Evolutionary conservation across 441 rosid genomes (phyloP), one percentile per base, ranked within the genome.

Genomic region (Adansonia grandidieri): DNA sequence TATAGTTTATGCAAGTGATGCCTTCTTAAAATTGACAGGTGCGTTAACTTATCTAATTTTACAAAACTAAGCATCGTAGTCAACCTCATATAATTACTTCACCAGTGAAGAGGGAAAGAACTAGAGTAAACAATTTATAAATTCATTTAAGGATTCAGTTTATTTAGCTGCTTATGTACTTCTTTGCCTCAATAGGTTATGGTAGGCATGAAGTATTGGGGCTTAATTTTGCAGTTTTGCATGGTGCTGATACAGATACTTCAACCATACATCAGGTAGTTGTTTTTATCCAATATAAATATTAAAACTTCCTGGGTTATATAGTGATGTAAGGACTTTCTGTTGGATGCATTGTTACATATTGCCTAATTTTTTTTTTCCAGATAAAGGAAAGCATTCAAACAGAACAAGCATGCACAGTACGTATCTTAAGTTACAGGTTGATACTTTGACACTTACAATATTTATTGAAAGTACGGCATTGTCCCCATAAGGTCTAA

Each of bases 371-470:
- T 61, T 61, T 56, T 61, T 45, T 66, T 73, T 20, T 82, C 65
- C 87, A 93, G 99, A 88, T 95, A 81, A 88, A 83, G 76, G 87
- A 91, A 73, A 86, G 92, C 85, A 88, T 95, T 74, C 85, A 45
- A 75, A 81, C 80, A 45, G 93, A 90, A 71, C 87, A 82, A 90
- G 81, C 95, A 77, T 93, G 98, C 91, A 92, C 99, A 82, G 97
- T 92, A 83, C 92, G 92, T 83, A 88, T 95, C 83, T 87, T 95
- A 86, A 91, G 89, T 84, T 93, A 93, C 99, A 95, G 99, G 98
- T 95, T 88, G 85, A 88, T 81, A 76, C 91, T 88, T 83, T 60
- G 74, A 45, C 78, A 77, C 82, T 82, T 87, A 42, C 53, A 42
- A 56, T 62, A 24, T 50, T 63, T 50, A 67, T 51, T 78, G 24